These are phyloP conservation scores for Ceratobasidium theobromae DNA, from an alignment of 1,284 basidiomycete genomes.

Conservation along the genomic window DNA sequence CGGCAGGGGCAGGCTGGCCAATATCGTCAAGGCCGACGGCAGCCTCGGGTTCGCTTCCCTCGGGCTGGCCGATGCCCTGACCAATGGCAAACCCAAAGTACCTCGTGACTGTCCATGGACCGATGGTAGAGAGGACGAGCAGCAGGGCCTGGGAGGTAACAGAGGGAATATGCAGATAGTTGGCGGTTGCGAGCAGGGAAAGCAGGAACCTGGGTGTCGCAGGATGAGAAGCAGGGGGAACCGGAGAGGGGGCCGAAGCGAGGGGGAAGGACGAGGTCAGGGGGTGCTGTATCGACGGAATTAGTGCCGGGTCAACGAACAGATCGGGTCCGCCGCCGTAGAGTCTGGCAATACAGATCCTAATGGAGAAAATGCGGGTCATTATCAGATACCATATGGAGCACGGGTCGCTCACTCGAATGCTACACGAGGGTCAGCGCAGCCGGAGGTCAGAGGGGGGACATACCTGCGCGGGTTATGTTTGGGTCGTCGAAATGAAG, in stretches of 20 bases:
- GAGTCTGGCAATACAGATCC: constrained; percentile 77
- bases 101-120: constrained; percentile 72
- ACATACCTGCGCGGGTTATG: constrained; percentile 77
- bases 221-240: constrained; percentile 62
- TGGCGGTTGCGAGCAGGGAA: constrained; percentile 81
- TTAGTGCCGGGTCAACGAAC: constrained; percentile 62
- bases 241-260: constrained; percentile 41
- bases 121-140: constrained; percentile 71
- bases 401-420: constrained; percentile 56
- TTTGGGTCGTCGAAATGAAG: constrained; percentile 81
- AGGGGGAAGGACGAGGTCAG: constrained; percentile 63
- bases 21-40: constrained; percentile 71
- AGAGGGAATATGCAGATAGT: constrained; percentile 82
- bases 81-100: constrained; percentile 88
- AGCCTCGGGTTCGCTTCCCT: constrained; percentile 48
- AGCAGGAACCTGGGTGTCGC: constrained; percentile 81
- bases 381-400: not conserved
- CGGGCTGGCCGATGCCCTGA: constrained; percentile 58
- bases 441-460: not conserved
- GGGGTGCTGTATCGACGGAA: constrained; percentile 66
- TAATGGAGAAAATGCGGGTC: constrained; percentile 41
- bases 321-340: constrained; percentile 84
- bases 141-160: constrained; percentile 74
- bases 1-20: constrained; percentile 51
- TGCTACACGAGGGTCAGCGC: constrained; percentile 46